Evolutionary conservation across 2,329 filamentous ascomycete genomes (phyloP).

Genomic region (Penicillium sp.): DNA sequence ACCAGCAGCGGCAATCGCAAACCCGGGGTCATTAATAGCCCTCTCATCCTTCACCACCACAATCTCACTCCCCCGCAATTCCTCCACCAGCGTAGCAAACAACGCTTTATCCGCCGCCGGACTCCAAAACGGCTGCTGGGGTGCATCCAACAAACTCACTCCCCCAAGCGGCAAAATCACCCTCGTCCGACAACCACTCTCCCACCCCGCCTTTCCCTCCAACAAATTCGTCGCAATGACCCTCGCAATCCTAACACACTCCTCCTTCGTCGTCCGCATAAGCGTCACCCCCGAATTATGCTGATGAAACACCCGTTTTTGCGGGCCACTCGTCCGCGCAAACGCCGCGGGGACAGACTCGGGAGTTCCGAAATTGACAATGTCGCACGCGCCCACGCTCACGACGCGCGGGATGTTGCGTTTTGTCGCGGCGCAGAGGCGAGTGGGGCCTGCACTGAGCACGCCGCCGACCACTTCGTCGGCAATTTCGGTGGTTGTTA

Average conservation of each 20-base stretch:
- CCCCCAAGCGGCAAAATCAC: conserved; percentile 64
- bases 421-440: conserved; percentile 60
- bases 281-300: conserved; percentile 69
- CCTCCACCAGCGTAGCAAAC: conserved; percentile 51
- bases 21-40: conserved; percentile 34
- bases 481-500: conserved; percentile 71
- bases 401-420: conserved; percentile 61
- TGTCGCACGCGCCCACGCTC: conserved; percentile 59
- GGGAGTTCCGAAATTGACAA: conserved; percentile 64
- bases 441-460: conserved; percentile 59
- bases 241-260: conserved; percentile 57
- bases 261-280: conserved; percentile 63
- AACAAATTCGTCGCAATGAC: conserved; percentile 59
- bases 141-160: conserved; percentile 61
- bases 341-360: conserved; percentile 51
- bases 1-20: conserved; percentile 30
- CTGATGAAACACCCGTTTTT: conserved; percentile 51
- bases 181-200: conserved; percentile 24
- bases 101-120: conserved; percentile 50
- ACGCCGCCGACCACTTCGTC: conserved; percentile 65
- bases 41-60: conserved; percentile 50
- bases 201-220: conserved; percentile 37
- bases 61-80: conserved; percentile 53
- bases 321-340: conserved; percentile 32
- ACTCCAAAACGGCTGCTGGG: conserved; percentile 57